Evolutionary conservation across 352 stramenopile species (phyloP).

Genomic region (Phytophthora fragariae): DNA sequence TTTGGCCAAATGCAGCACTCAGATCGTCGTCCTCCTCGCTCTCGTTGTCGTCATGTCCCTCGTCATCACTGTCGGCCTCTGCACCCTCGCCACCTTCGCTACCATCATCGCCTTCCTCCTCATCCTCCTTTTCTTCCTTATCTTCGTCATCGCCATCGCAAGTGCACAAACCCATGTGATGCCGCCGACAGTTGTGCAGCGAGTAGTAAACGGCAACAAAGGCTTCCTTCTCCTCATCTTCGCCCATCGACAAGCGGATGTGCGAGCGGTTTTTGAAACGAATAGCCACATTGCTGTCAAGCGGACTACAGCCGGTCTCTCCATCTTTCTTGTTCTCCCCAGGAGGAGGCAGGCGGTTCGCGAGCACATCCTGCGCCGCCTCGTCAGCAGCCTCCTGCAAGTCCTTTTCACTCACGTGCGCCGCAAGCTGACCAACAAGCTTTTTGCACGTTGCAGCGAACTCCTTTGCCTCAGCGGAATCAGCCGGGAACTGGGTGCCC

Average conservation of each 20-base stretch:
- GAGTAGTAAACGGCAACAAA: constrained; percentile 80
- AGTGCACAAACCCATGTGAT: constrained; percentile 88
- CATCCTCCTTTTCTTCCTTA: constrained; percentile 29
- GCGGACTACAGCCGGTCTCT: constrained; percentile 44
- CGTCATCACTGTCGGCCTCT: constrained; percentile 35
- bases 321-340: constrained; percentile 20
- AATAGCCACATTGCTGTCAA: constrained; percentile 57
- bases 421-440: constrained; percentile 60
- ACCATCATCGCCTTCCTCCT: constrained; percentile 34
- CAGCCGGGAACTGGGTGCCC: constrained; percentile 65
- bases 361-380: constrained; percentile 76
- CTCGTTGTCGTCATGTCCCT: constrained; percentile 42
- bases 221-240: constrained; percentile 66
- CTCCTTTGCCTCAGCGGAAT: constrained; percentile 49
- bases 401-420: constrained; percentile 55
- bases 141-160: constrained; percentile 51
- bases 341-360: constrained; percentile 75
- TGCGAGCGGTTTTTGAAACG: constrained; percentile 77
- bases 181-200: constrained; percentile 73
- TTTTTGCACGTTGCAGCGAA: constrained; percentile 61
- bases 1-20: constrained; percentile 40
- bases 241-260: constrained; percentile 69
- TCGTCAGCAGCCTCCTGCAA: constrained; percentile 80
- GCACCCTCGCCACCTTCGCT: constrained; percentile 33
- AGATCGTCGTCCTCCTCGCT: constrained; percentile 43